Conservation (phyloP, 2,329 filamentous ascomycete genomes). For the Bipolaris sorokiniana region DNA sequence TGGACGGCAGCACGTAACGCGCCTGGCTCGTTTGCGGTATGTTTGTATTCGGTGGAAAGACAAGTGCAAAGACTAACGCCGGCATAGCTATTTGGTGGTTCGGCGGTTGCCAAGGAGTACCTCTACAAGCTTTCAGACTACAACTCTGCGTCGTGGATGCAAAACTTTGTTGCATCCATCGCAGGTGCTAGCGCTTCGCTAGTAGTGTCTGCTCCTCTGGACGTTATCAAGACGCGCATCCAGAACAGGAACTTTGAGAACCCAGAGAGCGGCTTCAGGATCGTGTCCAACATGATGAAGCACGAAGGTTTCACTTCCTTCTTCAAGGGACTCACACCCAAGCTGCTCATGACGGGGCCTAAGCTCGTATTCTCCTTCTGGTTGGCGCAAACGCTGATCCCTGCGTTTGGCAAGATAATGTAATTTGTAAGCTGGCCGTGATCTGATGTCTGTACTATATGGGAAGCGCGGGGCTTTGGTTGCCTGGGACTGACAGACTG, state of each 20-base stretch:
- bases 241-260: conserved; percentile 99
- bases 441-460: conserved; percentile 38
- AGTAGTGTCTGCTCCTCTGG: conserved; percentile 95
- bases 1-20: conserved; percentile 98
- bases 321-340: conserved; percentile 97
- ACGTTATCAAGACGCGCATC: conserved; percentile 97
- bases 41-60: conserved; percentile 45
- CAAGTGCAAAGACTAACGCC: conserved; percentile 21
- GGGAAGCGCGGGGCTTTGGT: conserved; percentile 26
- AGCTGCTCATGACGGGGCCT: conserved; percentile 98
- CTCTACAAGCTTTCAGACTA: conserved; percentile 89
- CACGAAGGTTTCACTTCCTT: conserved; percentile 86
- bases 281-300: conserved; percentile 89
- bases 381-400: conserved; percentile 97
- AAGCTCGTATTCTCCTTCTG: conserved; percentile 99
- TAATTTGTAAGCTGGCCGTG: conserved; percentile 43
- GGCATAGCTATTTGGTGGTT: conserved; percentile 87
- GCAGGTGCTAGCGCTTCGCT: conserved; percentile 94
- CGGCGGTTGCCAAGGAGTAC: conserved; percentile 97
- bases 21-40: conserved; percentile 91
- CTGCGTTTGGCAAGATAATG: conserved; percentile 78
- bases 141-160: conserved; percentile 90
- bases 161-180: conserved; percentile 98
- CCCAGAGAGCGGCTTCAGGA: conserved; percentile 91
- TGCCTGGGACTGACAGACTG: conserved; percentile 21